Conservation (phyloP, 371 early-diverging fungal genomes). For the Haplosporangium sp. region DNA sequence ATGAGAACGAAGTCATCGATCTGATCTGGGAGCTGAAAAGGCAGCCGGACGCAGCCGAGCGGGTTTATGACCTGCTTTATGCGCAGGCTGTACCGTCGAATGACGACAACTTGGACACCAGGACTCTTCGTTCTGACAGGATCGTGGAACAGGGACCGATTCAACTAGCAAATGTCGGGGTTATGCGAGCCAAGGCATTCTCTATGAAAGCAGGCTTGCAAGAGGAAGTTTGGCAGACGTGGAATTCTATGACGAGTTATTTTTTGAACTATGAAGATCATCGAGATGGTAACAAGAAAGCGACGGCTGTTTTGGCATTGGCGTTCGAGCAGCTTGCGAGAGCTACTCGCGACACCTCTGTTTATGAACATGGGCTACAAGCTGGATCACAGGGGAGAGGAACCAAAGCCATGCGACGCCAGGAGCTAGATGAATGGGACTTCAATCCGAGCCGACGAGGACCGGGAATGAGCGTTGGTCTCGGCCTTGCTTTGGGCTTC, state of each 20-base stretch:
- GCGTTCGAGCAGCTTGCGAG: slow-evolving; percentile 45
- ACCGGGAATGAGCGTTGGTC: not conserved
- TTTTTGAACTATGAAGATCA: slow-evolving; percentile 1
- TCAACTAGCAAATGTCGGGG: slow-evolving; percentile 44
- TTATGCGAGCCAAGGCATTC: slow-evolving; percentile 44
- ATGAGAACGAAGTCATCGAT: slow-evolving; percentile 25
- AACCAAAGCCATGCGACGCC: not conserved
- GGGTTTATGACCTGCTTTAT: slow-evolving; percentile 46
- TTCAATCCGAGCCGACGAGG: slow-evolving; percentile 18
- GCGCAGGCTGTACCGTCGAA: slow-evolving; percentile 9
- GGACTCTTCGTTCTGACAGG: slow-evolving; percentile 3
- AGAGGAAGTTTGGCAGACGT: slow-evolving; percentile 34
- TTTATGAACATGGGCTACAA: not conserved
- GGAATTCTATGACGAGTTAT: slow-evolving; percentile 23
- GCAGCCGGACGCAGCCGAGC: slow-evolving; percentile 29
- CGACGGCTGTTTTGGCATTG: slow-evolving; percentile 15
- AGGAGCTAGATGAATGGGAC: slow-evolving; percentile 17
- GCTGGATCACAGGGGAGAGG: not conserved
- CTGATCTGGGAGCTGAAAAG: slow-evolving; percentile 41
- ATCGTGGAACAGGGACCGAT: slow-evolving; percentile 39
- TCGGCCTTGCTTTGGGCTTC: slow-evolving; percentile 11
- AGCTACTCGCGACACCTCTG: slow-evolving; percentile 5
- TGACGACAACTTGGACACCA: not conserved
- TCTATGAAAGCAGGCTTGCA: slow-evolving; percentile 8
- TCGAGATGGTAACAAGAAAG: not conserved